A percentile compares a stretch with the other conserved stretches of the same genome.
Evolutionary conservation across 306 rosid genomes (phyloP).

Genomic region (Ammopiptanthus mongolicus): DNA sequence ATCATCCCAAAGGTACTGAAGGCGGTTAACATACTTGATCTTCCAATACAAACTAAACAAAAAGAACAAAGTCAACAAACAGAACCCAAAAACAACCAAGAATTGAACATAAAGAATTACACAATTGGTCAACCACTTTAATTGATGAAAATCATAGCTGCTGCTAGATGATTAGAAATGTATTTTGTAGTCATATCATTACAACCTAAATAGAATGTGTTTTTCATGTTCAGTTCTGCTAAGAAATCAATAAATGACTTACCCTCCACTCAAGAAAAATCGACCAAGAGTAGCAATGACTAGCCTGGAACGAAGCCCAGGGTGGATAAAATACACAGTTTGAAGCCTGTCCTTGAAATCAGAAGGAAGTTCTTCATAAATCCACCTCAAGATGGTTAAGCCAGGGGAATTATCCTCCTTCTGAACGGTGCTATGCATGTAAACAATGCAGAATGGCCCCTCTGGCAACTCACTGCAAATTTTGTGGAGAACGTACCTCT

Average conservation of each 20-base stretch:
- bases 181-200: not conserved
- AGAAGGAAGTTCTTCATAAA: constrained; percentile 80
- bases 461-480: constrained; percentile 66
- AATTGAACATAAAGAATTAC: not conserved
- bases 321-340: constrained; percentile 76
- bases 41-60: constrained; percentile 87
- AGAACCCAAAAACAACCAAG: not conserved
- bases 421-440: constrained; percentile 76
- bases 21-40: constrained; percentile 78
- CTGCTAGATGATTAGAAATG: not conserved
- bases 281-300: constrained; percentile 84
- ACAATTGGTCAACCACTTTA: not conserved
- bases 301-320: constrained; percentile 86
- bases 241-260: constrained; percentile 28
- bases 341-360: constrained; percentile 80
- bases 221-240: not conserved
- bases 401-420: constrained; percentile 95
- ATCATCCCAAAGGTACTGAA: constrained; percentile 95
- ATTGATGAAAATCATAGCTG: not conserved
- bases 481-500: constrained; percentile 68
- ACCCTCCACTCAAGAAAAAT: constrained; percentile 88
- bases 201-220: not conserved
- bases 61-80: not conserved
- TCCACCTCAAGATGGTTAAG: constrained; percentile 89
- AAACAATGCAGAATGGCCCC: constrained; percentile 77